Percentiles rank a stretch among this genome's conserved stretches.
Conservation (phyloP, 805 yeast genomes). For the Saturnispora ahearnii region DNA sequence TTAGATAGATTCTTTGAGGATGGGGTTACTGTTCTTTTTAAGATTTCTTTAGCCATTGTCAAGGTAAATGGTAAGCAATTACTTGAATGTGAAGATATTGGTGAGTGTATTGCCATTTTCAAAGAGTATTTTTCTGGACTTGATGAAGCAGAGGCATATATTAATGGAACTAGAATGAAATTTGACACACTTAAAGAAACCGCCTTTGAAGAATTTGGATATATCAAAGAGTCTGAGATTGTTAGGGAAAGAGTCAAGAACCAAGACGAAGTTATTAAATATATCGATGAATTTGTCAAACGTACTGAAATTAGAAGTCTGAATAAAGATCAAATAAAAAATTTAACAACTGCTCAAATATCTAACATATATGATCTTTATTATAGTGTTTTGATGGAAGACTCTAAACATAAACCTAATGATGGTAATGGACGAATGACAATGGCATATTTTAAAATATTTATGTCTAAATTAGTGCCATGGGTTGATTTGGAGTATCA, state of each 20-base stretch:
- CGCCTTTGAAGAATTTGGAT: constrained; percentile 84
- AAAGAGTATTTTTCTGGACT: constrained; percentile 73
- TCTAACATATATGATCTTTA: constrained; percentile 77
- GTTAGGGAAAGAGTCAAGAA: constrained; percentile 58
- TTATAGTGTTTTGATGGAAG: constrained; percentile 62
- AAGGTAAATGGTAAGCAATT: constrained; percentile 82
- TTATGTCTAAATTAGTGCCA: constrained; percentile 72
- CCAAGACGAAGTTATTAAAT: constrained; percentile 70
- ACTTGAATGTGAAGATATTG: constrained; percentile 79
- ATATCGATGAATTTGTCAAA: constrained; percentile 85
- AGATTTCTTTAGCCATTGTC: constrained; percentile 86
- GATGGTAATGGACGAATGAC: constrained; percentile 60
- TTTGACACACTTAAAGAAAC: constrained; percentile 87
- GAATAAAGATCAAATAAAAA: constrained; percentile 48
- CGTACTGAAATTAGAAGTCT: constrained; percentile 83
- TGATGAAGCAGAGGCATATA: constrained; percentile 60
- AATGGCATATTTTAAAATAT: constrained; percentile 57
- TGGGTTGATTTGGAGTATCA: constrained; percentile 45
- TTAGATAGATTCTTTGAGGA: constrained; percentile 83
- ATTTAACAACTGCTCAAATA: constrained; percentile 48
- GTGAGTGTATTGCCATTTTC: constrained; percentile 76
- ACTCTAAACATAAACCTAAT: constrained; percentile 54
- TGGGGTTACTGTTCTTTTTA: constrained; percentile 85
- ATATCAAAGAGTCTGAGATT: constrained; percentile 67
- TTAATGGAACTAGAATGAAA: constrained; percentile 59